Evolutionary conservation across 2,329 filamentous ascomycete species (phyloP).

Genomic region (Sporothrix euskadiensis): DNA sequence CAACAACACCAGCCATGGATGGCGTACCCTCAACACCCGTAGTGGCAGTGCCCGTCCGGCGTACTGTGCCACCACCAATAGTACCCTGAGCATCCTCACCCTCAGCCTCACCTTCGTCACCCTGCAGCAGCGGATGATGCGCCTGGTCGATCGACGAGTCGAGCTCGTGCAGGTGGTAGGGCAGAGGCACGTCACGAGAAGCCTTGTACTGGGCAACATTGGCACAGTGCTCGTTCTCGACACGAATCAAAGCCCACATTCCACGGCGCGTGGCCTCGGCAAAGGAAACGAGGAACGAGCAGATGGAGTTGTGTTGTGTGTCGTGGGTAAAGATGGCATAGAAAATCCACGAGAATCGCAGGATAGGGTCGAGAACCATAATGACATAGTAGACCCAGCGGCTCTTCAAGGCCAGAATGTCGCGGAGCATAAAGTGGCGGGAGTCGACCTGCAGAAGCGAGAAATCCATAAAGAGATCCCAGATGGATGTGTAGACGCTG

Average conservation of each 20-base stretch:
- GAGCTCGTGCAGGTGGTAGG: slow-evolving; percentile 62
- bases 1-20: background rate
- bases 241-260: slow-evolving; percentile 88
- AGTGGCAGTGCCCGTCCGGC: background rate
- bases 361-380: slow-evolving; percentile 77
- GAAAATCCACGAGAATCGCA: slow-evolving; percentile 93
- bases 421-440: slow-evolving; percentile 67
- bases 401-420: slow-evolving; percentile 75
- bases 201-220: slow-evolving; percentile 91
- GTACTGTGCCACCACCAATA: background rate
- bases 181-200: slow-evolving; percentile 80
- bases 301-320: slow-evolving; percentile 76
- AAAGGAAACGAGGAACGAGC: slow-evolving; percentile 76
- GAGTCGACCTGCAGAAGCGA: slow-evolving; percentile 79
- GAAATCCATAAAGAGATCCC: slow-evolving; percentile 97
- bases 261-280: slow-evolving; percentile 81
- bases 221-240: slow-evolving; percentile 96
- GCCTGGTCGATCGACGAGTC: slow-evolving; percentile 22
- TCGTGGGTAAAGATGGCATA: slow-evolving; percentile 82
- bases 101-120: background rate
- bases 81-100: background rate
- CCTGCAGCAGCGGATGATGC: slow-evolving; percentile 25
- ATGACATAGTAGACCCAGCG: slow-evolving; percentile 83
- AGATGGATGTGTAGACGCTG: slow-evolving; percentile 78
- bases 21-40: slow-evolving; percentile 32